Evolutionary conservation across 2,329 filamentous ascomycete genomes (phyloP).

Genomic region (Ceratocystis colombiana): DNA sequence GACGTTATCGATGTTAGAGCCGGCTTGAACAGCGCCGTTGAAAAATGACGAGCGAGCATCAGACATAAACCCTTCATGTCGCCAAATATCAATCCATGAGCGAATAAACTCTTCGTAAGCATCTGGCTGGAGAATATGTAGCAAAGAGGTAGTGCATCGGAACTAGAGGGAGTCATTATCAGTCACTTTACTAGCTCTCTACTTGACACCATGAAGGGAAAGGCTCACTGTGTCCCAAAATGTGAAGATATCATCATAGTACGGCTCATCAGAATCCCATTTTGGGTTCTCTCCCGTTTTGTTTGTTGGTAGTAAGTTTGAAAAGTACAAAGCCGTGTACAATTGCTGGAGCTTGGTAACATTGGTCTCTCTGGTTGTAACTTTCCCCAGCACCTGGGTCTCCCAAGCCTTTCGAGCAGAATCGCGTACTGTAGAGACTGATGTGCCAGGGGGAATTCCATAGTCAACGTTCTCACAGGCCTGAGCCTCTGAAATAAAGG

Average conservation of each 20-base stretch:
- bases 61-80: slow-evolving; percentile 53
- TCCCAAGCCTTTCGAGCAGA: slow-evolving; percentile 49
- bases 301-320: slow-evolving; percentile 59
- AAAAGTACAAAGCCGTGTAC: slow-evolving; percentile 60
- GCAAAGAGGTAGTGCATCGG: slow-evolving; percentile 53
- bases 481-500: slow-evolving; percentile 52
- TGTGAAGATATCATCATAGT: slow-evolving; percentile 63
- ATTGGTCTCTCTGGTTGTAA: slow-evolving; percentile 50
- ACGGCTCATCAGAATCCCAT: slow-evolving; percentile 55
- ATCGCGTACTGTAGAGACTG: slow-evolving; percentile 38
- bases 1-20: slow-evolving; percentile 61
- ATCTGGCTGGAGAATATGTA: slow-evolving; percentile 54
- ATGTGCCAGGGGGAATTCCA: slow-evolving; percentile 44
- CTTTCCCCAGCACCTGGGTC: slow-evolving; percentile 49
- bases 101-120: slow-evolving; percentile 57
- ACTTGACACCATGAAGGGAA: background rate
- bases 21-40: slow-evolving; percentile 60
- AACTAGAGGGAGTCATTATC: slow-evolving; percentile 34
- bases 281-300: slow-evolving; percentile 60
- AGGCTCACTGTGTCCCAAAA: slow-evolving; percentile 46
- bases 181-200: no score
- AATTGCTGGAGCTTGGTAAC: slow-evolving; percentile 48
- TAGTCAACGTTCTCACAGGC: slow-evolving; percentile 49
- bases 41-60: slow-evolving; percentile 58
- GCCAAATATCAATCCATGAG: slow-evolving; percentile 58